A percentile compares a stretch with the other conserved stretches of the same genome.
phyloP scores from a whole-genome alignment of 352 stramenopile genomes.

The Globisporangium cederbergense region DNA sequence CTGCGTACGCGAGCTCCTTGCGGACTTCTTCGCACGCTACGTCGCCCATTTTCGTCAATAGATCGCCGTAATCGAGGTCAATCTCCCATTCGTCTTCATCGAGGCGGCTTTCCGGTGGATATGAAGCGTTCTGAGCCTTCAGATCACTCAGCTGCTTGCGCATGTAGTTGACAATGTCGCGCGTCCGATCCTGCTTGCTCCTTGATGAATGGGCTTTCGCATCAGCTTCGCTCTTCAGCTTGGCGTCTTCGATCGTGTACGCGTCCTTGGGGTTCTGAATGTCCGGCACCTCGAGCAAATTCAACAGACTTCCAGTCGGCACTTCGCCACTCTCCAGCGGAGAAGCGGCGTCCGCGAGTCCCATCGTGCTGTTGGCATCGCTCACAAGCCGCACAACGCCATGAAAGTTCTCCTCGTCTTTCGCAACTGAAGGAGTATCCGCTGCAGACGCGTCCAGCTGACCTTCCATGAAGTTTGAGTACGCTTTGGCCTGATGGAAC shows the following conservation, averaged over 20 bases:
- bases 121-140: constrained; percentile 49
- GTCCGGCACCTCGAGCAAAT: constrained; percentile 57
- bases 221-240: constrained; percentile 89
- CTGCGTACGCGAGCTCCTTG: constrained; percentile 75
- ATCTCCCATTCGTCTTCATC: constrained; percentile 82
- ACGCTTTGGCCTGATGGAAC: constrained; percentile 73
- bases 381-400: constrained; percentile 46
- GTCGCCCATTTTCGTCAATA: constrained; percentile 61
- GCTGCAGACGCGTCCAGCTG: constrained; percentile 20
- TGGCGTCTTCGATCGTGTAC: constrained; percentile 93
- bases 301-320: constrained; percentile 15
- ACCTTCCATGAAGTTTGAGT: constrained; percentile 60
- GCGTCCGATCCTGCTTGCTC: constrained; percentile 88
- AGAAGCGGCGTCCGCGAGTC: constrained; percentile 20
- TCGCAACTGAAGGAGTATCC: constrained; percentile 19
- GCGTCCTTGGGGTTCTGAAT: constrained; percentile 62
- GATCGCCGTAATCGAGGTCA: constrained; percentile 83
- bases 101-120: constrained; percentile 52
- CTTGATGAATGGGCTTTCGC: constrained; percentile 42
- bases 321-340: constrained; percentile 12
- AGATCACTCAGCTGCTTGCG: constrained; percentile 74
- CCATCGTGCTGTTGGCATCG: constrained; percentile 36
- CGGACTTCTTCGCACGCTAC: constrained; percentile 86
- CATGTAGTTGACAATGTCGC: constrained; percentile 81
- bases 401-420: constrained; percentile 50